Percentiles rank a stretch among this genome's conserved stretches.
These are phyloP conservation scores for Lactarius akahatsu DNA, from an alignment of 768 basidiomycete species.

Conservation along the genomic window DNA sequence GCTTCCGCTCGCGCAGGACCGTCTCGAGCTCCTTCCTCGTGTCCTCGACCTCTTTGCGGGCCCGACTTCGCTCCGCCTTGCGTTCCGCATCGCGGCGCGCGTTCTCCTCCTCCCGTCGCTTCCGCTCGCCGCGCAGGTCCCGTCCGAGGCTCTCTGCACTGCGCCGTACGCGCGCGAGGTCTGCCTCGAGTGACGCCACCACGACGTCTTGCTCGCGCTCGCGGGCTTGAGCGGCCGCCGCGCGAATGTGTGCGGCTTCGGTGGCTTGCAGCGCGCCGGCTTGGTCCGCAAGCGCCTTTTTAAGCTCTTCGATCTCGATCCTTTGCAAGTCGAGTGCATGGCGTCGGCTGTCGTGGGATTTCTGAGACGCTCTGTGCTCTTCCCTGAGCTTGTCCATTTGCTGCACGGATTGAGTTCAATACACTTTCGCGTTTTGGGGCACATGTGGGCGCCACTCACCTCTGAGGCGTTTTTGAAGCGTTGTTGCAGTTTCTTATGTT, in stretches of 20 bases:
- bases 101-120: constrained; percentile 65
- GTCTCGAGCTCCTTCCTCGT: constrained; percentile 35
- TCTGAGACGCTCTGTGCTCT: constrained; percentile 59
- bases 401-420: constrained; percentile 35
- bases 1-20: constrained; percentile 65
- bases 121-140: constrained; percentile 66
- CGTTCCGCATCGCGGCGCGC: constrained; percentile 42
- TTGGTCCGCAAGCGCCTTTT: constrained; percentile 59
- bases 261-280: constrained; percentile 60
- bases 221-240: constrained; percentile 45
- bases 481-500: constrained; percentile 72
- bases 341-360: constrained; percentile 67
- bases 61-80: constrained; percentile 52
- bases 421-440: neutral
- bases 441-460: constrained; percentile 42
- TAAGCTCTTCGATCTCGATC: constrained; percentile 75
- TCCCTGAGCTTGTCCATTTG: constrained; percentile 61
- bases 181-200: constrained; percentile 67
- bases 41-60: constrained; percentile 31
- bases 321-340: constrained; percentile 72
- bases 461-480: constrained; percentile 65
- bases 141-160: constrained; percentile 78
- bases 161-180: constrained; percentile 69
- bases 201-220: constrained; percentile 60
- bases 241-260: constrained; percentile 62